Evolutionary conservation across 768 basidiomycete genomes (phyloP).

Genomic region (Rhodotorula graminis): DNA sequence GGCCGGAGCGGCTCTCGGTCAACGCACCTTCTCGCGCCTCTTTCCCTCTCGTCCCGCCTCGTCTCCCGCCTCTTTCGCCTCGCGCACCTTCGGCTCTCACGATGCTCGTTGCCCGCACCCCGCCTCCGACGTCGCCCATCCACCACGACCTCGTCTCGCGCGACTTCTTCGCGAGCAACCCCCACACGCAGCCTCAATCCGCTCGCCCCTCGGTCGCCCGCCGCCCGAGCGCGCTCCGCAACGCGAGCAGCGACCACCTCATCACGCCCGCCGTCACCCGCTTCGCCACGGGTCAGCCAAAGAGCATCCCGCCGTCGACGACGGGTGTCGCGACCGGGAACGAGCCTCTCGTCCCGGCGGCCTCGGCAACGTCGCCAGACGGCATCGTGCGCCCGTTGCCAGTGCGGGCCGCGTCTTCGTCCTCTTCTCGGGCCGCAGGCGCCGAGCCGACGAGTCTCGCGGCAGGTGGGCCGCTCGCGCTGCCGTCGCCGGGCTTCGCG

Average conservation of each 20-base stretch:
- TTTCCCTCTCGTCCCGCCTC: not conserved
- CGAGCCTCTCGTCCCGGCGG: too few species aligned
- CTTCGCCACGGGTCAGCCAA: slow-evolving; percentile 1
- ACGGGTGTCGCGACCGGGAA: not conserved
- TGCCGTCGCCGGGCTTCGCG: not conserved
- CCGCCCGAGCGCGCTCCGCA: slow-evolving; percentile 16
- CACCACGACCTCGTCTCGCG: not conserved
- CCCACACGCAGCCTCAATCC: not conserved
- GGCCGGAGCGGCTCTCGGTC: too few species aligned
- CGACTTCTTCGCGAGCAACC: not conserved
- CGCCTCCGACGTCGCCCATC: not conserved
- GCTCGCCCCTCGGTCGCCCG: not conserved
- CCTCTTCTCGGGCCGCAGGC: too few species aligned
- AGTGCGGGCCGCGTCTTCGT: not conserved
- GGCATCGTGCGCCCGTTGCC: not conserved
- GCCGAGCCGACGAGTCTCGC: not conserved
- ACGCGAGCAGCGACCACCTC: slow-evolving; percentile 14
- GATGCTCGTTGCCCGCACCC: slow-evolving; percentile 3
- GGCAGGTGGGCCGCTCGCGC: not conserved
- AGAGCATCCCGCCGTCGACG: not conserved
- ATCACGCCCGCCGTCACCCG: slow-evolving; percentile 17
- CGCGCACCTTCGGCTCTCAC: too few species aligned
- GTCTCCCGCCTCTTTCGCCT: too few species aligned
- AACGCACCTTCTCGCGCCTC: too few species aligned
- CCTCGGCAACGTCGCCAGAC: too few species aligned